Base-by-base conservation (phyloP, 345 rosid species). In the Theobroma cacao region DNA sequence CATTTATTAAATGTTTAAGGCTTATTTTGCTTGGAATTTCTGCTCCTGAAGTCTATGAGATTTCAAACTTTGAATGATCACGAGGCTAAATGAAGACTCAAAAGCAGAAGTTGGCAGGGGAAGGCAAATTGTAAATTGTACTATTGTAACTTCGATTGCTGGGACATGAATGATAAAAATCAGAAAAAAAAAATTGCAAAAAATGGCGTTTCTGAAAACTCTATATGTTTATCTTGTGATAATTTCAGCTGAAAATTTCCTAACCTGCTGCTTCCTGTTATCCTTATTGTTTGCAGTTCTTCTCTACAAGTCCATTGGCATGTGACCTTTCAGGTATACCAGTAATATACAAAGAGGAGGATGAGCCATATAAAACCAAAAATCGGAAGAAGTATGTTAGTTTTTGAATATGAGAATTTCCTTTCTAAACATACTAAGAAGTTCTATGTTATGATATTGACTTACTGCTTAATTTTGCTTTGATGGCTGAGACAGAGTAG, bases 241-340 rank as follows among this genome's bases (percentile, higher is more conserved):
- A 48, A 48, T 48, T 40, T 48, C 18, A 48, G 53, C 58, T 52
- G 8, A 52, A 40, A 52, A 52, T 22, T 2, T 26, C 28, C 34
- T 67, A 11, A 67, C 40, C 22, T 20, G 3, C 8, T 48, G 59
- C 60, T 40, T 24, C 47, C 12, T 20, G 75, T 7, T 31, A 22
- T 72, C 33, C 18, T 24, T 58, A 75, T 7, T 65, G 60, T 30
- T 70, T 64, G 36, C 88, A 91, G 93, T 89, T 88, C 88, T 89
- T 91, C 77, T 74, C 74, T 77, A 76, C 91, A 72, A 88, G 86
- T 84, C 93, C 95, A 47, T 63, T 80, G 80, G 87, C 91, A 59
- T 88, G 93, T 14, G 80, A 80, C 8, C 80, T 87, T 17, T 86
- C 86, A 47, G 91, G 79, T 61, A 83, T 89, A 30, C 91, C 95